Conservation (phyloP, 768 basidiomycete species). For the Suillus subluteus region DNA sequence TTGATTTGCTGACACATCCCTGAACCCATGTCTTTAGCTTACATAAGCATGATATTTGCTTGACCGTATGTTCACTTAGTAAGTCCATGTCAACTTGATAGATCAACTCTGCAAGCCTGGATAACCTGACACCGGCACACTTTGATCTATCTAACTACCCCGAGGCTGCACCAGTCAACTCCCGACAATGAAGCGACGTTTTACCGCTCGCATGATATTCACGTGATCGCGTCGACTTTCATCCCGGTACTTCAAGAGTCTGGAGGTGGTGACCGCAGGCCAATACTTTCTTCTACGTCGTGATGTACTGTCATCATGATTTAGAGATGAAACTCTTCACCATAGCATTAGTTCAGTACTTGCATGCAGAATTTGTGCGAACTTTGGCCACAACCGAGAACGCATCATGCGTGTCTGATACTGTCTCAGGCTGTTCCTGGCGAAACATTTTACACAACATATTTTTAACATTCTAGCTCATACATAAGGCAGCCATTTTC, state of each 20-base stretch:
- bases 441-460: conserved; percentile 14
- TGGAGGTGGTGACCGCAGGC: background rate
- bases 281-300: background rate
- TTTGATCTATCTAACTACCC: background rate
- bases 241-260: background rate
- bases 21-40: background rate
- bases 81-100: background rate
- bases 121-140: background rate
- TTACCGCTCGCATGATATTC: conserved; percentile 6
- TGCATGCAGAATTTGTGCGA: background rate
- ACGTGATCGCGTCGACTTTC: background rate
- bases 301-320: background rate
- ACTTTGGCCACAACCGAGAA: conserved; percentile 8
- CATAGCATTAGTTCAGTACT: no score
- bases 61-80: no score
- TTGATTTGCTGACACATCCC: background rate
- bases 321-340: background rate
- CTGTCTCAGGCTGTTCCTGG: background rate
- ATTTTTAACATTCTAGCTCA: conserved; percentile 15
- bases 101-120: background rate
- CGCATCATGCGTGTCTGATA: background rate
- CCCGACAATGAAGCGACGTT: conserved; percentile 2
- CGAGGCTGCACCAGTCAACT: background rate
- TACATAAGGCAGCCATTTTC: conserved; percentile 16
- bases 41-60: background rate